phyloP scores from a whole-genome alignment of 768 basidiomycete species.

The Wakefieldia striispora region DNA sequence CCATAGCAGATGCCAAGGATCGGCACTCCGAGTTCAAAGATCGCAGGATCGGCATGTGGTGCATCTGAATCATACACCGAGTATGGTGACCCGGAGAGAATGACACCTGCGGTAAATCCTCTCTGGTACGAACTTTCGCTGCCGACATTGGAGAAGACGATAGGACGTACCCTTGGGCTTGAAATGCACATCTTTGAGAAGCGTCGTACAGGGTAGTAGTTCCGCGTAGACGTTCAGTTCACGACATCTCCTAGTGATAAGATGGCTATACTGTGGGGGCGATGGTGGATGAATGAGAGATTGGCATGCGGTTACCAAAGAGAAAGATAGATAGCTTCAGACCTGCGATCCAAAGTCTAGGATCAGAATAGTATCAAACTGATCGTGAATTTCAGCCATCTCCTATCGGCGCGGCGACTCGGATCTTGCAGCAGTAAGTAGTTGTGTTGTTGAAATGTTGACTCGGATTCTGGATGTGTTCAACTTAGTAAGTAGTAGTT shows the following conservation, averaged over 20 bases:
- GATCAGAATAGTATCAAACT: constrained; percentile 95
- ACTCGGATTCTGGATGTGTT: too few relatives aligned
- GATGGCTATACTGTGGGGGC: constrained; percentile 79
- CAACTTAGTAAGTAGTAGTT: too few relatives aligned
- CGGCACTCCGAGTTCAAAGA: constrained; percentile 86
- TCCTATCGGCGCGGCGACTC: not conserved
- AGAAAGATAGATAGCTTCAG: constrained; percentile 16
- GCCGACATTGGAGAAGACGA: not conserved
- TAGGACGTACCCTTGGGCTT: constrained; percentile 81
- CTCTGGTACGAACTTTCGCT: not conserved
- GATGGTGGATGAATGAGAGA: constrained; percentile 1
- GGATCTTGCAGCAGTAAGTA: too few relatives aligned
- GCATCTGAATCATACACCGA: constrained; percentile 94
- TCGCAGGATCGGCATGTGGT: constrained; percentile 89
- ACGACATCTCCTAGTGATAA: constrained; percentile 96
- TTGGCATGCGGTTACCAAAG: constrained; percentile 10
- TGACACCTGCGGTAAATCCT: constrained; percentile 60
- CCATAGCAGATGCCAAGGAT: constrained; percentile 98
- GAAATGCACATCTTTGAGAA: constrained; percentile 83
- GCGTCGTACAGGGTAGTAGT: constrained; percentile 93
- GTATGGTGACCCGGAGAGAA: constrained; percentile 96
- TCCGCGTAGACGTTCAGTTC: constrained; percentile 98
- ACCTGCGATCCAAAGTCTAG: constrained; percentile 98
- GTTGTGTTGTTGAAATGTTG: too few relatives aligned
- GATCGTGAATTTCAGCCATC: constrained; percentile 90